Base-by-base conservation (phyloP, 2,329 filamentous ascomycete species). In the Albifimbria verrucaria region DNA sequence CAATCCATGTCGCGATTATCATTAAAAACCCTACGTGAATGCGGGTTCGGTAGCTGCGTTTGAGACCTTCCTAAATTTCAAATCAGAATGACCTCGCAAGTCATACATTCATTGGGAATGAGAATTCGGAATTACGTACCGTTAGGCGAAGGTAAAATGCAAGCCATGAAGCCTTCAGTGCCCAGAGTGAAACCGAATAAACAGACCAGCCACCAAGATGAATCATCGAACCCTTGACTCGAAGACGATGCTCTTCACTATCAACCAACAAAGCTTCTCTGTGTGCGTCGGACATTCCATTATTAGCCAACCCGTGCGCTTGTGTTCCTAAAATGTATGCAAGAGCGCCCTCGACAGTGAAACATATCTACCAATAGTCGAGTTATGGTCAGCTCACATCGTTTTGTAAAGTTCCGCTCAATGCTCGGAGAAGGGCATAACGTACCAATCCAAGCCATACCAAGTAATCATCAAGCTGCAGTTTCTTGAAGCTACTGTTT, bases 91-190 rank as follows among this genome's bases (percentile, higher is more conserved):
- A 12, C 4, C 42, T 7, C n/a, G n/a, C n/a, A n/a, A n/a, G n/a
- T n/a, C n/a, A 23, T 23, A 7, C 42, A 43, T 21, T n/a, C 41
- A 10, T 43, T 15, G n/a, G n/a, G n/a, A n/a, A 10, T 23, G 4
- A 21, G 42, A 17, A n/a, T 11, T 21, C 42, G 42, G 22, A n/a
- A 7, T 10, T 15, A 23, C 28, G 9, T 44, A 44, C 42, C 18
- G 74, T 80, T 21, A 83, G 68, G 50, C 80, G 70, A 4, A 73
- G 66, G 60, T 80, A 82, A 60, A 81, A 83, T 25, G 76, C 67
- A 4, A 77, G 71, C 69, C 82, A 75, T 48, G 80, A 79, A 2
- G 72, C 62, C 62, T 84, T 84, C 49, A 83, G 62, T 21, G 75
- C 61, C 75, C 77, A 81, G 22, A 83, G 60, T 11, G 82, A 62